Evolutionary conservation across 768 basidiomycete species (phyloP), one percentile per base, ranked within the genome.

Genomic region (Thelephora ganbajun): DNA sequence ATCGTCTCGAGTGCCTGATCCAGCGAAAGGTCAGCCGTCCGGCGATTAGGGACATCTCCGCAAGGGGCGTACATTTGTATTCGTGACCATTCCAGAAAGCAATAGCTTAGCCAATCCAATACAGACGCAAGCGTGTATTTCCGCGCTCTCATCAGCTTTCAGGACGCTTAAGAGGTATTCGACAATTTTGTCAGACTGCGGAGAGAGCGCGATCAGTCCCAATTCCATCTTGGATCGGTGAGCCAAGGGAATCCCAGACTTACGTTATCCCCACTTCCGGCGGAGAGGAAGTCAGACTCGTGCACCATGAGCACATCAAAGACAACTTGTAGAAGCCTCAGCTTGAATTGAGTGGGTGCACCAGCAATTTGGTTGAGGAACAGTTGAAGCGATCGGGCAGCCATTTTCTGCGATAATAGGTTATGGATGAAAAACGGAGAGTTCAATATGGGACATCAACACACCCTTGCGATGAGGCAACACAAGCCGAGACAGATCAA

Each of bases 241-340:
- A 22, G 26, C 9, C 35, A 50, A 46, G 26, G 7, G 35, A 30
- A 30, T 39, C 5, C 22, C 44, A 23, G 11, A 61, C 63, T 2
- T 52, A 66, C 69, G 48, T 61, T 61, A 16, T 30, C 26, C 26
- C 54, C 36, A 59, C 53, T 59, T 35, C 71, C 58, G 59, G 69
- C 34, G 54, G 71, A 72, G 51, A 86, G 69, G 60, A 85, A 71
- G 43, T 72, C 73, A 39, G 66, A 70, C 48, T 86, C 82, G 52
- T 94, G 83, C 0, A 86, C 77, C 79, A 91, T 91, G 46, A 93
- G 64, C 34, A 90, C 70, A 61, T 96, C 92, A 55, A 94, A 89
- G 3, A 91, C 61, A 48, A 84, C 74, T 56, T 89, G 78, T n/a
- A 89, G 63, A n/a, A 86, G 70, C 43, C 72, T 75, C 11, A 78